Evolutionary conservation across 495 filamentous ascomycete genomes (phyloP).

Genomic region (Tuber umbilicatum): DNA sequence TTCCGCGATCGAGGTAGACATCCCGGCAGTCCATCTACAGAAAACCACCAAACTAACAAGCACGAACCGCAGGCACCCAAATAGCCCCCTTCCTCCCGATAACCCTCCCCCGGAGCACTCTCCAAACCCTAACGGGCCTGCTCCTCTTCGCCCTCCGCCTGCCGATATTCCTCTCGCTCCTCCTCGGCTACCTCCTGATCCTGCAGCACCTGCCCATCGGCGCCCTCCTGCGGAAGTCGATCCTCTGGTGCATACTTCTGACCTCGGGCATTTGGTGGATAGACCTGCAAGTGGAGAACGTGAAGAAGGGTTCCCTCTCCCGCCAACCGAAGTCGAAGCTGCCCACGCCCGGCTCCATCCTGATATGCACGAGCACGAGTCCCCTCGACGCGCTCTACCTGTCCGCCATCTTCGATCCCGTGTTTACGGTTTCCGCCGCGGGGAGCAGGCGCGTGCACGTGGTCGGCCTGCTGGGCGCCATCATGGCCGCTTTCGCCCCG

Average conservation of each 20-base stretch:
- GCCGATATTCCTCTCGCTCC: slow-evolving; percentile 64
- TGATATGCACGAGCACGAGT: slow-evolving; percentile 83
- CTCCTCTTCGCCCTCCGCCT: slow-evolving; percentile 76
- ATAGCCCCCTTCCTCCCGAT: slow-evolving; percentile 92
- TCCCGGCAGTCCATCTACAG: background rate
- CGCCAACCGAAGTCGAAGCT: slow-evolving; percentile 47
- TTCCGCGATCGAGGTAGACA: slow-evolving; percentile 78
- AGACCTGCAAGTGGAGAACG: slow-evolving; percentile 90
- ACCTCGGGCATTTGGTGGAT: slow-evolving; percentile 96
- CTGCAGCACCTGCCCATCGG: slow-evolving; percentile 85
- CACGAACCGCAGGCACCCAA: slow-evolving; percentile 63
- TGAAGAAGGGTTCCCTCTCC: slow-evolving; percentile 62
- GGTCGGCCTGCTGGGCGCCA: slow-evolving; percentile 67
- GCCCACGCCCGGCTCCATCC: slow-evolving; percentile 64
- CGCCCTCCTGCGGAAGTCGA: slow-evolving; percentile 66
- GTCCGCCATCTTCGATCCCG: slow-evolving; percentile 82
- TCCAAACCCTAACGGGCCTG: slow-evolving; percentile 57
- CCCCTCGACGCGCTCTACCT: slow-evolving; percentile 92
- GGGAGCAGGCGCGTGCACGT: slow-evolving; percentile 62
- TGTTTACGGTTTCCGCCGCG: slow-evolving; percentile 82
- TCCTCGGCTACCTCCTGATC: slow-evolving; percentile 65
- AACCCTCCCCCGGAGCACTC: slow-evolving; percentile 52
- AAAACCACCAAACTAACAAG: slow-evolving; percentile 21
- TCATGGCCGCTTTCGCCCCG: slow-evolving; percentile 62
- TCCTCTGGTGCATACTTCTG: slow-evolving; percentile 76